Evolutionary conservation across 306 rosid genomes (phyloP), one percentile per base, ranked within the genome.

Genomic region (Crotalaria pallida): DNA sequence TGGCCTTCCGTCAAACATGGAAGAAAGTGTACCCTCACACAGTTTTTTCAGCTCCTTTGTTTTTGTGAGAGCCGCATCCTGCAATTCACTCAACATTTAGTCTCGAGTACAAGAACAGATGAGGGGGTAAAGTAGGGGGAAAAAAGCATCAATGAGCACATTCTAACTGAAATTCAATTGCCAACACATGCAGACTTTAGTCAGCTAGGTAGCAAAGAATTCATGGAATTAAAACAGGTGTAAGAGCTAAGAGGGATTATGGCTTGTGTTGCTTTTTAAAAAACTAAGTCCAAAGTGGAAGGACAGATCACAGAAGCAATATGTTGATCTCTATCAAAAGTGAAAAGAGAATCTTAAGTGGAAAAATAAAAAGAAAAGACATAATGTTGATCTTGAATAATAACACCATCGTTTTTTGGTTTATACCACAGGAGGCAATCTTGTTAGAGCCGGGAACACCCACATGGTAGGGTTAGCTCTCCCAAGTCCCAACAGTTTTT

Each of bases 1-100:
- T 13, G 93, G 96, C 41, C 98, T 88, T 65, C 96, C 98, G 67
- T 92, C 93, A 74, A 92, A 92, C 96, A 88, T 83, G 75, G 96
- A 88, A 24, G 96, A 89, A 53, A 86, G 88, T 33, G 84, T 83
- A 77, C 77, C 77, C 74, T 92, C 96, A 62, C 96, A 88, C 12
- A 85, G 83, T 77, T 88, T 88, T 80, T 89, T 89, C 87, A 86
- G 80, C 81, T 86, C 91, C 79, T 83, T 83, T 3, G 96, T 89
- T 82, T 88, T 88, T 4, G 77, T 52, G 77, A 89, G 65, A 70
- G 86, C 91, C 11, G 83, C 91, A 26, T 92, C 98, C 98, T 92
- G 86, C 58, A 65, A 84, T 72, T 57, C 77, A 77, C 52, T 10
- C 43, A 76, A 51, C 31, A 66, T 17, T 76, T 58, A 65, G 69